Percentiles rank a stretch among this genome's conserved stretches.
These are phyloP conservation scores for Fragilaria crotonensis DNA, from an alignment of 108 stramenopile species.

Conservation along the genomic window DNA sequence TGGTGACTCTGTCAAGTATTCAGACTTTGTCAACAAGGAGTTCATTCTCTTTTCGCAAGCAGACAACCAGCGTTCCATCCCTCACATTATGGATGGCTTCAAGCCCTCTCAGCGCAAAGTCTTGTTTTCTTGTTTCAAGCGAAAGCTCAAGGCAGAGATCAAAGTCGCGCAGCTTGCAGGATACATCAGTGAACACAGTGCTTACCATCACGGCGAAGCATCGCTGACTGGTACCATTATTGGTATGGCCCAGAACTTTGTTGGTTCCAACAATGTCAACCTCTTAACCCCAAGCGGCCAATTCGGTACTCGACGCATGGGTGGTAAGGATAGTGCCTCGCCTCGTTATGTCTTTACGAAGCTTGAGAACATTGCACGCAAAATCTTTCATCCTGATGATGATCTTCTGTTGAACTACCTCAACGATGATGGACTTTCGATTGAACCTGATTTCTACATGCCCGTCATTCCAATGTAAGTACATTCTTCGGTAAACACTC, in stretches of 20 bases:
- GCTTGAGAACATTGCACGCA: constrained; percentile 62
- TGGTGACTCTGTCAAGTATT: constrained; percentile 41
- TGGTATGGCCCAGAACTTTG: constrained; percentile 93
- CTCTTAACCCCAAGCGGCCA: constrained; percentile 84
- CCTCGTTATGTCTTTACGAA: constrained; percentile 91
- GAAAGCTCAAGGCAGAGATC: constrained; percentile 80
- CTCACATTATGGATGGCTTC: constrained; percentile 82
- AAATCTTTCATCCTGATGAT: constrained; percentile 81
- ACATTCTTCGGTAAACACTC: no score
- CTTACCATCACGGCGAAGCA: constrained; percentile 94
- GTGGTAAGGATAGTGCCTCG: constrained; percentile 87
- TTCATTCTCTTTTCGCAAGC: constrained; percentile 87
- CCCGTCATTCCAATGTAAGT: constrained; percentile 86
- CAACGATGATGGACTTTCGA: constrained; percentile 81
- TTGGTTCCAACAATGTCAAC: constrained; percentile 90
- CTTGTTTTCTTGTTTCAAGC: constrained; percentile 84
- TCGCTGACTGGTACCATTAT: constrained; percentile 90
- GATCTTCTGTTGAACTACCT: constrained; percentile 65
- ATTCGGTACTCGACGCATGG: constrained; percentile 85
- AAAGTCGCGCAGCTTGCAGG: constrained; percentile 92
- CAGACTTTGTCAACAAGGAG: constrained; percentile 88
- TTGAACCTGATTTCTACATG: constrained; percentile 80
- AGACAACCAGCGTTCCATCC: constrained; percentile 81
- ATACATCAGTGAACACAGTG: constrained; percentile 87
- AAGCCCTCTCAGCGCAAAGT: constrained; percentile 94